Evolutionary conservation across 163 green algal genomes (phyloP).

Genomic region (Botryococcus braunii): DNA sequence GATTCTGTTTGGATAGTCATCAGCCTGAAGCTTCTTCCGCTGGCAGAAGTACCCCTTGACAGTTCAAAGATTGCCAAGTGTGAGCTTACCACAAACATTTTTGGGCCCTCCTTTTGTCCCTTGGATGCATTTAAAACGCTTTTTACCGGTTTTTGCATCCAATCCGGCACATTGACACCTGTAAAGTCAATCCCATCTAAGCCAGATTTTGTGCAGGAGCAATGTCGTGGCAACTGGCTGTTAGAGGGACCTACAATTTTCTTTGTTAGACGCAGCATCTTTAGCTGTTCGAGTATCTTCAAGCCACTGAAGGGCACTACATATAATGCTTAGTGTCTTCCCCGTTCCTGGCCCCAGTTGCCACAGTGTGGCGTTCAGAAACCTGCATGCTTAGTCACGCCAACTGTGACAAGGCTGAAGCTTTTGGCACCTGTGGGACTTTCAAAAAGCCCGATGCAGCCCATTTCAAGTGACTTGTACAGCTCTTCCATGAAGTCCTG

Average conservation of each 20-base stretch:
- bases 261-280: no score
- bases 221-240: background rate
- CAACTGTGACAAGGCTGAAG: background rate
- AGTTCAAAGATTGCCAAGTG: no score
- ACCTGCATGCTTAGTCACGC: background rate
- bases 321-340: conserved; percentile 94
- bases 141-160: no score
- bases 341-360: conserved; percentile 57
- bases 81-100: no score
- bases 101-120: no score
- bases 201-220: background rate
- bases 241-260: background rate
- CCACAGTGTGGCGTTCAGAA: background rate
- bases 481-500: conserved; percentile 71
- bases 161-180: background rate
- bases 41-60: no score
- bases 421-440: conserved; percentile 66
- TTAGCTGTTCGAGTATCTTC: conserved; percentile 34
- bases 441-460: conserved; percentile 77
- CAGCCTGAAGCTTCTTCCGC: no score
- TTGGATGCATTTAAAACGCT: no score
- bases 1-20: no score
- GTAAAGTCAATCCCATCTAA: background rate
- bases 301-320: conserved; percentile 75
- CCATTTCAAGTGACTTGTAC: conserved; percentile 45